Evolutionary conservation across 306 rosid species (phyloP).

Genomic region (Prosopis cineraria): DNA sequence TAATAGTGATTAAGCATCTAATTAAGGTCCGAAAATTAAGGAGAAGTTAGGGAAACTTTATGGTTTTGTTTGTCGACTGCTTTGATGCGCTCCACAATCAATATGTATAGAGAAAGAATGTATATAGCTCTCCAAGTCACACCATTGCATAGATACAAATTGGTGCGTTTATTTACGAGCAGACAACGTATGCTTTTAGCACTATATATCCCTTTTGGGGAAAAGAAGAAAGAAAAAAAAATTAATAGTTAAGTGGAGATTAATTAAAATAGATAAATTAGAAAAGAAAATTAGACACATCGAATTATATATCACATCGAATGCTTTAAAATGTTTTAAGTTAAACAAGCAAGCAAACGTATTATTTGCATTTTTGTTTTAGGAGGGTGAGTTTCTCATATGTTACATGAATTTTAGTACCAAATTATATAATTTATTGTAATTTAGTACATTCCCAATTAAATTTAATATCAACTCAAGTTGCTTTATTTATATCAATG

Average conservation of each 20-base stretch:
- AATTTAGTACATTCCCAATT: no score
- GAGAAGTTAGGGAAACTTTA: conserved; percentile 44
- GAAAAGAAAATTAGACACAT: no score
- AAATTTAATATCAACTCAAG: no score
- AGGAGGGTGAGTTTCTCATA: no score
- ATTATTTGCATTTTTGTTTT: no score
- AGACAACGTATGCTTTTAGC: conserved; percentile 85
- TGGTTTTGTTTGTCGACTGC: conserved; percentile 72
- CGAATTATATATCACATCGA: not conserved
- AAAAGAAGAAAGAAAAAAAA: not conserved
- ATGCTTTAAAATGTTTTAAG: not conserved
- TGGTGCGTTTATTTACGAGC: conserved; percentile 51
- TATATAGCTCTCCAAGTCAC: conserved; percentile 34
- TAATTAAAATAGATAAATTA: not conserved
- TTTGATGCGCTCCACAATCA: conserved; percentile 45
- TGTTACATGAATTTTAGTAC: no score
- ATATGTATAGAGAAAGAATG: conserved; percentile 39
- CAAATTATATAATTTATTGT: no score
- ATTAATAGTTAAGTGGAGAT: not conserved
- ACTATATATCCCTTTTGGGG: conserved; percentile 43
- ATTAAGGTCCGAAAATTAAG: conserved; percentile 58
- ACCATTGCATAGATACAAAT: conserved; percentile 43
- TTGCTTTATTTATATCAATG: no score
- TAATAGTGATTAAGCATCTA: conserved; percentile 50
- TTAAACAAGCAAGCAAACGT: not conserved